Evolutionary conservation across 345 rosid genomes (phyloP), one percentile per base, ranked within the genome.

Genomic region (Eucalyptus sp.): DNA sequence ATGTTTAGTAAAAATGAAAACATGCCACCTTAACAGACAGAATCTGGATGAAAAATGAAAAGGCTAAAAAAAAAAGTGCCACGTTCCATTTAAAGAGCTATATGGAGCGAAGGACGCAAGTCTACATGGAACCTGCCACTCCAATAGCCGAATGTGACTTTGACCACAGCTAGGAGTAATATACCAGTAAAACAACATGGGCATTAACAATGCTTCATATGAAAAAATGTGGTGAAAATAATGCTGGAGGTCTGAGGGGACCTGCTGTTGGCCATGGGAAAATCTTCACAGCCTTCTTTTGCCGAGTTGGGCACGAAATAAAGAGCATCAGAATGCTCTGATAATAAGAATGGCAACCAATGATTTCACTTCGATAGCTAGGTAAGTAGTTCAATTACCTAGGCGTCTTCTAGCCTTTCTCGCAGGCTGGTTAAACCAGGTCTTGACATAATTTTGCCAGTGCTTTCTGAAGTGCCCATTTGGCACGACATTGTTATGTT

Each of bases 231-330:
- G 24, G 80, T 33, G 44, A 17, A 68, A 68, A 17, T 33, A 3
- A 33, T 68, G 80, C 12, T 68, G 43, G 43, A 5, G 99, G 99
- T 2, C 98, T 95, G 54, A 96, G 96, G 16, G 99, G 95, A 10
- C 99, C 97, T 18, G 97, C 89, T 4, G 97, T 95, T 4, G 99
- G 98, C 29, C 97, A 93, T n/a, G 99, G 99, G 91, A 97, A 97
- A 88, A 96, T 96, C 92, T 93, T 94, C 90, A 96, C 97, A 0
- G 97, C 99, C 93, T 96, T 97, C 91, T 94, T 92, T 86, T 96
- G 99, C 81, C 96, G 93, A 51, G 96, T 97, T 96, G 94, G 43
- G 43, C 46, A 86, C 6, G 37, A 58, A 66, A 2, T 52, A 17
- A 62, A n/a, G 46, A 86, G 0, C 24, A 37, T 54, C 86, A 5